Evolutionary conservation across 1,284 basidiomycete species (phyloP), one percentile per base, ranked within the genome.

Genomic region (Puccinia sorghi): DNA sequence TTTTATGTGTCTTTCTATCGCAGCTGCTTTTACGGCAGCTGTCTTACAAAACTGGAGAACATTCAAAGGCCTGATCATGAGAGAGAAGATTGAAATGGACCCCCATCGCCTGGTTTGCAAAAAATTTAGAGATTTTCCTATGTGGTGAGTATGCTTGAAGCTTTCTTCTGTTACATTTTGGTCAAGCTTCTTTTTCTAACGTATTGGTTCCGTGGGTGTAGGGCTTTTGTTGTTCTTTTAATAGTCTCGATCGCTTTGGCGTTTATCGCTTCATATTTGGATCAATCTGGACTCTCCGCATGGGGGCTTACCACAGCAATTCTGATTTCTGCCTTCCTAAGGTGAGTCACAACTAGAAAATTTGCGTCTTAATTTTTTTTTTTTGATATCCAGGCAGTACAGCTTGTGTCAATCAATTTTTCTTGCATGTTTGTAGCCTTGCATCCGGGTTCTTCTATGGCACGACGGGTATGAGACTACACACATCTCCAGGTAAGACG

Each of bases 371-470:
- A 32, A 1, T 32, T 32, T 13, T 11, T 20, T 32, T 13, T 46
- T 32, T 46, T 43, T 43, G 20, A 20, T 17, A 15, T 20, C 20
- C 20, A 52, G 50, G 6, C 20, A 15, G 13, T 52, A 20, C 20
- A 41, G 25, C 37, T 72, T 32, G 20, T 32, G 20, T 25, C 11
- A 37, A 50, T 52, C 11, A 37, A 1, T 70, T 0, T 7, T 52
- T 20, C 17, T 5, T 72, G 11, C 48, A n/a, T 37, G 12, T 50
- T 27, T 32, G 32, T 59, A 78, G 76, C 72, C 67, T 72, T 46
- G 76, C 76, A 54, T 70, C 76, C 2, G 76, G 76, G n/a, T 78
- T 78, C 32, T 78, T 78, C 39, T 78, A 78, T 61, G 67, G 67
- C 2, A 71, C 67, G 12, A 64, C 76, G 11, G 76, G 76, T 4